A percentile compares a stretch with the other conserved stretches of the same genome.
These are phyloP conservation scores for Neoascochyta sp. DNA, from an alignment of 2,329 filamentous ascomycete genomes.

Conservation along the genomic window DNA sequence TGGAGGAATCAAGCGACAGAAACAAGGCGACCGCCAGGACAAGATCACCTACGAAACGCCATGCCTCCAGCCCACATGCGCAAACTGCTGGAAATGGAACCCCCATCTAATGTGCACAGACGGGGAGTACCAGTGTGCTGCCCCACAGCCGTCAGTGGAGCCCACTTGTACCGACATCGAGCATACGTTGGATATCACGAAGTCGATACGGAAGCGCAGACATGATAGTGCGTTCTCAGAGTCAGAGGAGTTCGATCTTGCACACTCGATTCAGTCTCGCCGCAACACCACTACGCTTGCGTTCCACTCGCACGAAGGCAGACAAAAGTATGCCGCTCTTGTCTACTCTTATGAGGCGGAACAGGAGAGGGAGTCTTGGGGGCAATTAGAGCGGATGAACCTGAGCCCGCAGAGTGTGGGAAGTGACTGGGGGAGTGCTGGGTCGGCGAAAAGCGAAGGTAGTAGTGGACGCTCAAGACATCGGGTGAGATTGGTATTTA, in stretches of 20 bases:
- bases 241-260: no score
- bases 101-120: slow-evolving; percentile 4
- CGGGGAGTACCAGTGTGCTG: no score
- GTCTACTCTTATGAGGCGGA: no score
- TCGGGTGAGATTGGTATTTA: slow-evolving; percentile 5
- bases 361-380: no score
- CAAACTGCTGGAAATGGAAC: slow-evolving; percentile 14
- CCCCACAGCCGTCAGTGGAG: not conserved
- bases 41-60: slow-evolving; percentile 10
- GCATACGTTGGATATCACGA: slow-evolving; percentile 3
- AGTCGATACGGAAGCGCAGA: not conserved
- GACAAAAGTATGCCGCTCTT: slow-evolving; percentile 1
- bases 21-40: slow-evolving; percentile 4
- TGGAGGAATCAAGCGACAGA: slow-evolving; percentile 10
- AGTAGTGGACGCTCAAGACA: slow-evolving; percentile 2
- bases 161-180: slow-evolving; percentile 1
- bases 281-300: not conserved
- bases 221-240: no score
- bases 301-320: slow-evolving; percentile 3
- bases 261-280: not conserved
- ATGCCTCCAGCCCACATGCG: slow-evolving; percentile 12
- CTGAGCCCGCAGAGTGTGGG: slow-evolving; percentile 1
- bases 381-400: no score
- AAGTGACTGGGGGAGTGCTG: not conserved
- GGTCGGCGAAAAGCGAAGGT: not conserved